Evolutionary conservation across 2,329 filamentous ascomycete genomes (phyloP), one percentile per base, ranked within the genome.

Genomic region (Cadophora luteo-olivacea): DNA sequence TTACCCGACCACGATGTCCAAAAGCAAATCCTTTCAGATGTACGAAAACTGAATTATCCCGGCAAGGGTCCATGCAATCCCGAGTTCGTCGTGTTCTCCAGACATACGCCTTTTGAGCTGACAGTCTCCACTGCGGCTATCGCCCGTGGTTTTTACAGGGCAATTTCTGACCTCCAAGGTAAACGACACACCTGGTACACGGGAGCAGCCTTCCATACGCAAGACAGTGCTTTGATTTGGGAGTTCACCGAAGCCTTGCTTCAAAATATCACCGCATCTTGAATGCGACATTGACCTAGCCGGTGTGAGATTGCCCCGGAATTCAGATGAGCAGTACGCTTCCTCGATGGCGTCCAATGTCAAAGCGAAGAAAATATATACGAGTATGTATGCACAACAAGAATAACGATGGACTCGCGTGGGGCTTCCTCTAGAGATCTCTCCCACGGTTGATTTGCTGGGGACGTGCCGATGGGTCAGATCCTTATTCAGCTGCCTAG

Each of bases 111-210:
- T 1, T 76, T 72, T 60, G 65, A 73, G 32, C 63, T 71, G 36
- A 70, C 57, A 14, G 73, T 82, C 0, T 72, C 78, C 0, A 69
- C 74, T 1, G 73, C 78, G 2, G 76, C 78, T 12, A 80, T 84
- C 65, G 71, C 68, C 24, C 70, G 65, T 8, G 82, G 82, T 0
- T 84, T 84, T 60, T 81, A 84, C 66, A 76, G 78, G 48, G 70
- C 79, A 51, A 74, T 83, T 61, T 79, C 81, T 71, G 79, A 73
- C 1, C 73, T 85, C 33, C 83, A 85, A 73, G 83, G 83, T 0
- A 69, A 79, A 19, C 74, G 77, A 22, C 80, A 79, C n/a, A 84
- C 82, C 0, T 85, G 76, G 73, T 84, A 80, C 70, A 84, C 82
- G 0, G 83, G 83, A 0, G 78, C 79, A 16, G 79, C 82, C 4